These are phyloP conservation scores for Evansstolkia leycettana DNA, from an alignment of 495 filamentous ascomycete genomes.

Conservation along the genomic window DNA sequence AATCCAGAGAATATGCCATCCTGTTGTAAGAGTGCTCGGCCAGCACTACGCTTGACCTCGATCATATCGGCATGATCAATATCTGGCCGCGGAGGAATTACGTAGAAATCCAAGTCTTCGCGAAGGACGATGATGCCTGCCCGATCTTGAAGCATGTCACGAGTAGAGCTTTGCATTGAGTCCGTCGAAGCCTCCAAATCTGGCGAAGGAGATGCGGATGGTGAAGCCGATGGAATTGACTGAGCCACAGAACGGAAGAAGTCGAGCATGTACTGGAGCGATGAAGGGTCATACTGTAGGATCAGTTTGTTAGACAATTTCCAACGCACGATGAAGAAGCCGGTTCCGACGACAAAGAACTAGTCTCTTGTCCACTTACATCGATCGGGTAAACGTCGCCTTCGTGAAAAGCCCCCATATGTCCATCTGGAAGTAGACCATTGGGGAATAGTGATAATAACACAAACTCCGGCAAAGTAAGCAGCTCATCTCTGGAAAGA, in stretches of 20 bases:
- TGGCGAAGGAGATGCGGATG: constrained; percentile 46
- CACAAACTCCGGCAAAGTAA: constrained; percentile 94
- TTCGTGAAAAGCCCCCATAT: constrained; percentile 86
- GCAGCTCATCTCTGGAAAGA: constrained; percentile 83
- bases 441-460: constrained; percentile 98
- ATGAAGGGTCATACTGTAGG: constrained; percentile 93
- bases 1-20: constrained; percentile 94
- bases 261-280: constrained; percentile 97
- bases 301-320: constrained; percentile 42
- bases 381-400: constrained; percentile 94
- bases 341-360: not conserved
- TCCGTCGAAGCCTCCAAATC: constrained; percentile 57
- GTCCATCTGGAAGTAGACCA: constrained; percentile 91
- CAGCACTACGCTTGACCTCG: constrained; percentile 89
- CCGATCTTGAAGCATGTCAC: constrained; percentile 72
- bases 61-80: constrained; percentile 89
- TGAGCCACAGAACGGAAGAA: constrained; percentile 96
- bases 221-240: constrained; percentile 65
- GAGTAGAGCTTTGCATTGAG: constrained; percentile 52
- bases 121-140: constrained; percentile 95
- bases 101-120: constrained; percentile 97
- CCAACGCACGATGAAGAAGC: constrained; percentile 26
- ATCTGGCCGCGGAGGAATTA: constrained; percentile 75
- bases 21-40: constrained; percentile 72
- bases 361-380: constrained; percentile 43